Percentiles rank a stretch among this genome's conserved stretches.
These are phyloP conservation scores for Heimioporus sp. DNA, from an alignment of 768 basidiomycete genomes.

Conservation along the genomic window DNA sequence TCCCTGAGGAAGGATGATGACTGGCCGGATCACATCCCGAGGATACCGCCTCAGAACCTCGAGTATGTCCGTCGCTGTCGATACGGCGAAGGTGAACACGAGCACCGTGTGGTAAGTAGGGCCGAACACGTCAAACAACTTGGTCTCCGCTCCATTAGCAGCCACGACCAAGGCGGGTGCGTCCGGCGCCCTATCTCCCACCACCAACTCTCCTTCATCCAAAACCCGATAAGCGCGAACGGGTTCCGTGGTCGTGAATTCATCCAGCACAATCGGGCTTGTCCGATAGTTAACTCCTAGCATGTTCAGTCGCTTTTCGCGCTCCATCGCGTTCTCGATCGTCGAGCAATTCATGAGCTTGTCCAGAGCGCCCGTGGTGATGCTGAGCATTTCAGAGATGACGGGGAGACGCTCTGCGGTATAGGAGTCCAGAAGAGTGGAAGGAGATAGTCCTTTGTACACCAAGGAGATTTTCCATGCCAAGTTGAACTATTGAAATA, in stretches of 20 bases:
- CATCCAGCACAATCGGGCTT: conserved; percentile 47
- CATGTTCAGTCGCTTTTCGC: conserved; percentile 29
- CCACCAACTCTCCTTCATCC: conserved; percentile 1
- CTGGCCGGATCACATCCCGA: not conserved
- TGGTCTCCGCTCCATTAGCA: not conserved
- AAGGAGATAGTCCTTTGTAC: not conserved
- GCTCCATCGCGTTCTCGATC: not conserved
- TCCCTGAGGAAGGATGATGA: conserved; percentile 15
- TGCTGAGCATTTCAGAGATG: not conserved
- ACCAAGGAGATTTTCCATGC: not conserved
- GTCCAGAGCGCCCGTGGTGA: conserved; percentile 24
- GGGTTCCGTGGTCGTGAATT: not conserved
- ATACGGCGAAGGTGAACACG: conserved; percentile 16
- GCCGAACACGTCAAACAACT: not conserved
- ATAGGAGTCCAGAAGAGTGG: not conserved
- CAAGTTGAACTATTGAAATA: not conserved
- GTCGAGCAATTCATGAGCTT: not conserved
- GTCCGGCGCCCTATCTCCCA: conserved; percentile 12
- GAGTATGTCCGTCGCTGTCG: conserved; percentile 2
- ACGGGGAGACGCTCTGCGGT: not conserved
- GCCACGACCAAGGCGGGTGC: not conserved
- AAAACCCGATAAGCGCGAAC: conserved; percentile 4
- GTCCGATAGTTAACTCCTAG: conserved; percentile 54
- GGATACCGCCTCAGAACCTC: conserved; percentile 5
- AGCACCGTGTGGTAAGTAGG: conserved; percentile 18